Evolutionary conservation across 2,329 filamentous ascomycete genomes (phyloP).

Genomic region (Monosporascus sp.): DNA sequence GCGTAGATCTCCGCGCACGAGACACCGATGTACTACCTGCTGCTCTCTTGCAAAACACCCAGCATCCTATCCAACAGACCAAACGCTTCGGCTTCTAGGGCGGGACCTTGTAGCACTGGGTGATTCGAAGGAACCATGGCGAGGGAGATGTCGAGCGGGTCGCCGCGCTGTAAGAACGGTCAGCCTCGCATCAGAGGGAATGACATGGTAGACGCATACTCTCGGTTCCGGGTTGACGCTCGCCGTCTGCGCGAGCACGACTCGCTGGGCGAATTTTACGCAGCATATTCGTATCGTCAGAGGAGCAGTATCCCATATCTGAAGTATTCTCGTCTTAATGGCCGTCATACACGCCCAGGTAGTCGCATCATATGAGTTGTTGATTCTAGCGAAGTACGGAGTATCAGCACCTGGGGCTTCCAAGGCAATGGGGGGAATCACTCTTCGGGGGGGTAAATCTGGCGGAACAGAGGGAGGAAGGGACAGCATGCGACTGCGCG

Average conservation of each 20-base stretch:
- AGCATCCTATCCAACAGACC: conserved; percentile 88
- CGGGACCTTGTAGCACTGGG: conserved; percentile 69
- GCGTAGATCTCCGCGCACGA: conserved; percentile 5
- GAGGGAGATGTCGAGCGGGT: conserved; percentile 71
- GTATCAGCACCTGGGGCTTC: conserved; percentile 18
- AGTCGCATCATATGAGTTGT: conserved; percentile 74
- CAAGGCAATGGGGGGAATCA: neutral
- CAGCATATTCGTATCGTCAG: conserved; percentile 84
- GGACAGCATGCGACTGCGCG: conserved; percentile 10
- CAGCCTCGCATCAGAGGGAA: conserved; percentile 10
- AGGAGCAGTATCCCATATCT: conserved; percentile 77
- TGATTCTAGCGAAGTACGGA: conserved; percentile 58
- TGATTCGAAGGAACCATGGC: conserved; percentile 82
- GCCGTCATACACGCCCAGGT: conserved; percentile 84
- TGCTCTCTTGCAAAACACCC: conserved; percentile 77
- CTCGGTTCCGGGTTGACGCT: conserved; percentile 75
- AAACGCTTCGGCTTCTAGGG: conserved; percentile 87
- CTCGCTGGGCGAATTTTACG: conserved; percentile 93
- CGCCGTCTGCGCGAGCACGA: conserved; percentile 88
- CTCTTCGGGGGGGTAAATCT: neutral
- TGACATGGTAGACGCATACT: conserved; percentile 46
- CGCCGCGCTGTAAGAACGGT: conserved; percentile 35
- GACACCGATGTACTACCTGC: conserved; percentile 52
- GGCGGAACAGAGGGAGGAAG: conserved; percentile 5
- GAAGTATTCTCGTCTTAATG: conserved; percentile 85